These are phyloP conservation scores for Candida sp. DNA, from an alignment of 1,139 yeast species.

Conservation along the genomic window DNA sequence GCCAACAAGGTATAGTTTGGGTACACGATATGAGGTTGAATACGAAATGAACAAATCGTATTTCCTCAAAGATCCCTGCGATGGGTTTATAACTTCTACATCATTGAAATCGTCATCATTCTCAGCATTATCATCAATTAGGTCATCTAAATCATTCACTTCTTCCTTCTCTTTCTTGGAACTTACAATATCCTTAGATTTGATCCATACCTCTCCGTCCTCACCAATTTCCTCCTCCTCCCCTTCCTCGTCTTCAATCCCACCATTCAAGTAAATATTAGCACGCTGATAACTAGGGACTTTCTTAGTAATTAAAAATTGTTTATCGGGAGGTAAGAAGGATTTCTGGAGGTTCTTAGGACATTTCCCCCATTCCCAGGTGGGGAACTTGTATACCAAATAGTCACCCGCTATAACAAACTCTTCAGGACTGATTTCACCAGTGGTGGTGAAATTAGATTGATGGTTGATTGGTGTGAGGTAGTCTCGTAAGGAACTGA, in stretches of 20 bases:
- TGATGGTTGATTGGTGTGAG: slow-evolving; percentile 84
- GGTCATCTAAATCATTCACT: slow-evolving; percentile 35
- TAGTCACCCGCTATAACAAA: slow-evolving; percentile 93
- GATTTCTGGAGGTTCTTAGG: slow-evolving; percentile 59
- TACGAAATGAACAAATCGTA: slow-evolving; percentile 90
- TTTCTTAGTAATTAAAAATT: slow-evolving; percentile 79
- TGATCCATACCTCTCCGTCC: slow-evolving; percentile 60
- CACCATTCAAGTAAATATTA: slow-evolving; percentile 46
- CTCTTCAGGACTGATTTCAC: slow-evolving; percentile 93
- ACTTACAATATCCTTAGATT: slow-evolving; percentile 12
- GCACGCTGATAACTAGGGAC: slow-evolving; percentile 87
- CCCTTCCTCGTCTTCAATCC: slow-evolving; percentile 27
- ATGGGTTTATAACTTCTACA: slow-evolving; percentile 22
- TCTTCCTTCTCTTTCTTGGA: slow-evolving; percentile 10
- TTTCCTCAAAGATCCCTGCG: slow-evolving; percentile 49
- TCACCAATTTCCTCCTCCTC: slow-evolving; percentile 33
- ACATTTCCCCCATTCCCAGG: slow-evolving; percentile 91
- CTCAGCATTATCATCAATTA: slow-evolving; percentile 36
- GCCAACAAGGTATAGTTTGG: slow-evolving; percentile 90
- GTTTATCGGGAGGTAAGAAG: slow-evolving; percentile 84
- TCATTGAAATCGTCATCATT: slow-evolving; percentile 31
- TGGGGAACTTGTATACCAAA: slow-evolving; percentile 86
- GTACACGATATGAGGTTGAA: slow-evolving; percentile 94
- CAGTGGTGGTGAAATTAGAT: slow-evolving; percentile 80
- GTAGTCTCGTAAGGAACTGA: slow-evolving; percentile 86